A percentile compares a stretch with the other conserved stretches of the same genome.
These are phyloP conservation scores for Rhododendron mucronatum DNA, from an alignment of 148 eudicot species.

Conservation along the genomic window DNA sequence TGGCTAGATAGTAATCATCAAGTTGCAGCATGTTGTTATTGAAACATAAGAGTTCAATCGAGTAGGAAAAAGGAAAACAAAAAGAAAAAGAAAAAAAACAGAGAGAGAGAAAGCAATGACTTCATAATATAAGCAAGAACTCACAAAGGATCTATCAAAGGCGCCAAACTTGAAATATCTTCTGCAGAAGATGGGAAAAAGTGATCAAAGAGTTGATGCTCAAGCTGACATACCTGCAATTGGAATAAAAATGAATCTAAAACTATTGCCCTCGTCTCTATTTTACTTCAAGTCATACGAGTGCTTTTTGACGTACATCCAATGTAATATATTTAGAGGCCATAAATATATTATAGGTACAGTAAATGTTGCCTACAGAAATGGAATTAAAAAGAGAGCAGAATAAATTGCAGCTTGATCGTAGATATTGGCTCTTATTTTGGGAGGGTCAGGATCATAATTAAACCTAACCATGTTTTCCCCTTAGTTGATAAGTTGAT, in stretches of 20 bases:
- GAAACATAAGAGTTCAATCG: neutral
- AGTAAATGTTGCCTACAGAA: neutral
- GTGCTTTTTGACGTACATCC: neutral
- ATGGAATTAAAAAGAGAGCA: neutral
- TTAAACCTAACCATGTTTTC: neutral
- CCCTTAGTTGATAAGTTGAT: neutral
- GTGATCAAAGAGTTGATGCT: slow-evolving; percentile 94
- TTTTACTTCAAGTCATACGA: neutral
- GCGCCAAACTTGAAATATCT: slow-evolving; percentile 88
- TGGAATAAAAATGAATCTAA: neutral
- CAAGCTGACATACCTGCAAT: slow-evolving; percentile 91
- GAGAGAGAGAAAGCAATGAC: slow-evolving; percentile 7
- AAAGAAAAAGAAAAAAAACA: neutral
- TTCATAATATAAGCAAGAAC: slow-evolving; percentile 19
- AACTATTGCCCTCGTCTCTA: neutral
- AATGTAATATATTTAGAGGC: neutral
- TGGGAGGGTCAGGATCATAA: neutral
- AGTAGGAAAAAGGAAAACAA: neutral
- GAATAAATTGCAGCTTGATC: neutral
- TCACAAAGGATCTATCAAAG: slow-evolving; percentile 91
- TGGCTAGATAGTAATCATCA: neutral
- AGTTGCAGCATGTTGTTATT: neutral
- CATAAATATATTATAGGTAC: neutral
- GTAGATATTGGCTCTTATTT: neutral
- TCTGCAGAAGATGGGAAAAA: slow-evolving; percentile 94